Evolutionary conservation across 225 moss, liverwort and hornwort genomes (phyloP), one percentile per base, ranked within the genome.

Genomic region (Takakia lepidozioides): DNA sequence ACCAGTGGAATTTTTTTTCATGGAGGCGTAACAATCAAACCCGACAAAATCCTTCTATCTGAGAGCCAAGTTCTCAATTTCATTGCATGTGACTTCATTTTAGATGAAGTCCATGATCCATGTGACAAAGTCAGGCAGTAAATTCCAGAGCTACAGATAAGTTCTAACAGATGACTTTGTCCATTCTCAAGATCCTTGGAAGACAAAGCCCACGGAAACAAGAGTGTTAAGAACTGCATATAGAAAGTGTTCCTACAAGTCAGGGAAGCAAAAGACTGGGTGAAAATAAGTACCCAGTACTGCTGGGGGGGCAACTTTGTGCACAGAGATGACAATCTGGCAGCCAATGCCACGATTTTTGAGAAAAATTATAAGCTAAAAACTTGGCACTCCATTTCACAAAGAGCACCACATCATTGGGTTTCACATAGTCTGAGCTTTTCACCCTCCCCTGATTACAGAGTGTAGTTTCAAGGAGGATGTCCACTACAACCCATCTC

Each of bases 291-390:
- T 65, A 74, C n/a, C 74, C 68, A 10, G 52, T 69, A n/a, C 64
- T 69, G 35, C 45, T 69, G 26, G 74, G 68, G 48, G 64, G 36
- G 25, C 42, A 36, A 8, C 52, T 58, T 54, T 61, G 74, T 3
- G 69, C 56, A 11, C 54, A 69, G 0, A 54, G 58, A 25, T 65
- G 54, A 39, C 60, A 75, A 30, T 54, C 54, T 0, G 74, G 74
- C 50, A 75, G 54, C 74, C 74, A 75, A 2, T 65, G 43, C 74
- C 74, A 75, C 1, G 69, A 75, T 43, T 69, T 75, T 35, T 62
- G 65, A 34, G 64, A 69, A 25, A 75, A 69, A n/a, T 75, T 75
- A 46, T 75, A 75, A 0, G 74, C 69, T 27, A 75, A 22, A 18
- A 69, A 69, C 36, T 61, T 34, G 0, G 69, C 38, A 0, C 61